These are phyloP conservation scores for Dipodascopsis uninucleata DNA, from an alignment of 805 yeast genomes.

Conservation along the genomic window DNA sequence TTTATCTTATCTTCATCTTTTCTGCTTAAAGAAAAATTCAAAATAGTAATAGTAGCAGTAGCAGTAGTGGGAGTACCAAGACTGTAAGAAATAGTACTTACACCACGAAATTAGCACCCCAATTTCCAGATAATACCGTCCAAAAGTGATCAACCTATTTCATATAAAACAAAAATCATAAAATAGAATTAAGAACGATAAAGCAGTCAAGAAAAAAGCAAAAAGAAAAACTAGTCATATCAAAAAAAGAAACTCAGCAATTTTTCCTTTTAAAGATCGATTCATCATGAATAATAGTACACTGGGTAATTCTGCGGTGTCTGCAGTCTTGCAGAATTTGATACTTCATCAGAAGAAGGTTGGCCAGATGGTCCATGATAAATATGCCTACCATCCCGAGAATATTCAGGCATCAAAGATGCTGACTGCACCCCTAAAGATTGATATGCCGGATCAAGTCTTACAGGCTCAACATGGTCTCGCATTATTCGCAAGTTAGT, in stretches of 20 bases:
- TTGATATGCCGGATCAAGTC: not conserved
- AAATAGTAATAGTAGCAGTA: not conserved
- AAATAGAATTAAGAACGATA: not conserved
- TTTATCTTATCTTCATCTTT: no score
- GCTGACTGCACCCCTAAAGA: not conserved
- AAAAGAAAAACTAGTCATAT: constrained; percentile 2
- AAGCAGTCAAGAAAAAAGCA: not conserved
- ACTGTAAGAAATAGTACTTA: not conserved
- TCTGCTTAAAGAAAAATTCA: no score
- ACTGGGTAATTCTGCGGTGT: constrained; percentile 11
- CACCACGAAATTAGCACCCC: not conserved
- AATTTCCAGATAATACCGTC: not conserved
- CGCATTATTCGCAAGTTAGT: not conserved
- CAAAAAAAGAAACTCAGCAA: no score
- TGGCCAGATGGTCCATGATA: constrained; percentile 1
- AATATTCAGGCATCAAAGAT: not conserved
- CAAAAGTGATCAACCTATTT: not conserved
- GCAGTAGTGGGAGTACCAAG: not conserved
- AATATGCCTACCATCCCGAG: not conserved
- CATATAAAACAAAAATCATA: constrained; percentile 1
- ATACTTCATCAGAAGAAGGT: no score
- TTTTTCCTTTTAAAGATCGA: no score
- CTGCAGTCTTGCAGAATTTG: not conserved
- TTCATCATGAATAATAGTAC: constrained; percentile 8
- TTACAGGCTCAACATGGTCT: not conserved